Evolutionary conservation across 2,329 filamentous ascomycete species (phyloP), one percentile per base, ranked within the genome.

Genomic region (Xylariales sp.): DNA sequence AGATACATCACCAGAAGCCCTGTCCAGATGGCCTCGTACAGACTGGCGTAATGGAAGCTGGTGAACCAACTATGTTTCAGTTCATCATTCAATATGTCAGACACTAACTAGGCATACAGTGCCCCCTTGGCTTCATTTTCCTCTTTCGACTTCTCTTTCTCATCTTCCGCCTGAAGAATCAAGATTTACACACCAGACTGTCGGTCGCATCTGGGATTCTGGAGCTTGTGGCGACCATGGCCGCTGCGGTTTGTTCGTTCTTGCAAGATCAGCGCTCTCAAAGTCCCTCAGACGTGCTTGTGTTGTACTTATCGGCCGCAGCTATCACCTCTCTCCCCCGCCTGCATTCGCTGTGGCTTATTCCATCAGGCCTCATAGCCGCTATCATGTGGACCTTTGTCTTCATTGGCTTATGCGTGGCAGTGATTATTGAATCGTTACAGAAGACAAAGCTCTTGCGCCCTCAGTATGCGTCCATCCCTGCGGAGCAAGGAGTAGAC

Each of bases 261-360:
- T 24, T 50, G 18, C 41, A 48, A 40, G 48, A 50, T 34, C 48
- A 50, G 34, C 43, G 46, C 4, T 47, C 48, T n/a, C 11, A 45
- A 20, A 15, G 32, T 5, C 48, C 48, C 18, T 50, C 48, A 1
- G 46, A 49, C 24, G 16, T 47, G 5, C 29, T 50, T 4, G 48
- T 50, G 3, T 15, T 47, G 3, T 50, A 50, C 34, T 49, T 50
- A 32, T 46, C 46, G n/a, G 15, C 29, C n/a, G 40, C 47, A 7
- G 35, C 42, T 21, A 22, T 47, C 20, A 21, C 45, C 18, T 34
- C 14, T 24, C 40, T 47, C 8, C 47, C 45, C 1, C 38, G 34
- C 12, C 38, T 49, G 5, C 45, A 45, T 20, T 43, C 47, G 14
- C 45, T 49, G 1, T 49, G 38, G 33, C 27, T 41, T 8, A 19